A percentile compares a stretch with the other conserved stretches of the same genome.
These are phyloP conservation scores for Cladophialophora yegresii DNA, from an alignment of 2,329 filamentous ascomycete genomes.

Conservation along the genomic window DNA sequence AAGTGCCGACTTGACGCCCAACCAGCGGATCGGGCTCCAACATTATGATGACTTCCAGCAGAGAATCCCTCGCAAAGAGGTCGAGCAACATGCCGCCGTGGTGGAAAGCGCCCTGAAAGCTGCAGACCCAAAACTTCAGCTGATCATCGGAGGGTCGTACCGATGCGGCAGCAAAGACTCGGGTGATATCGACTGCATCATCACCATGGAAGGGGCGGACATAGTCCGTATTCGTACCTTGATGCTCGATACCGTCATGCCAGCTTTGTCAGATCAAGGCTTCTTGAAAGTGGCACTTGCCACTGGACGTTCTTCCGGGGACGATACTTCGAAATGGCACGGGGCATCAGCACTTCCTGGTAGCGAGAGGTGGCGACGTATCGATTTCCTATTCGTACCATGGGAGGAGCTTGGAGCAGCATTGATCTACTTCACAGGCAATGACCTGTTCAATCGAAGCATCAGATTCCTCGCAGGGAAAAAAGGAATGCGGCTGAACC, in stretches of 20 bases:
- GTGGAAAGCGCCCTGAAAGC: constrained; percentile 61
- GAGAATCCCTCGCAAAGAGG: constrained; percentile 76
- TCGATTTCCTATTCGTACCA: constrained; percentile 83
- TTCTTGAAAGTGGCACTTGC: constrained; percentile 75
- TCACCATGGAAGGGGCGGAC: constrained; percentile 63
- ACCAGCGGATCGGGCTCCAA: constrained; percentile 74
- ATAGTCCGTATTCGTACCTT: constrained; percentile 62
- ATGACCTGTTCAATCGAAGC: constrained; percentile 91
- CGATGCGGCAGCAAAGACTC: constrained; percentile 73
- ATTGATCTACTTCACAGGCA: constrained; percentile 92
- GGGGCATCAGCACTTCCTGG: constrained; percentile 73
- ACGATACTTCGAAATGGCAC: constrained; percentile 81
- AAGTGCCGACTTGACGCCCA: constrained; percentile 64
- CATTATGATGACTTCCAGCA: constrained; percentile 77
- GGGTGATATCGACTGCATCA: constrained; percentile 81
- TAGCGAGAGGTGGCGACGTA: constrained; percentile 68
- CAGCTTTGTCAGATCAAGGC: constrained; percentile 57
- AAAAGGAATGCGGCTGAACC: constrained; percentile 82
- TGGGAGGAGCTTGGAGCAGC: constrained; percentile 78
- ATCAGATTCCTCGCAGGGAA: constrained; percentile 76
- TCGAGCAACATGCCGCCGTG: constrained; percentile 66
- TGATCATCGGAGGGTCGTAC: constrained; percentile 82
- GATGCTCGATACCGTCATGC: constrained; percentile 64
- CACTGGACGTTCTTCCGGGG: constrained; percentile 48
- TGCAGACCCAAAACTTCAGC: constrained; percentile 65